Base-by-base conservation (phyloP, 176 grass and related monocot genomes). In the Saccharum officinarum region DNA sequence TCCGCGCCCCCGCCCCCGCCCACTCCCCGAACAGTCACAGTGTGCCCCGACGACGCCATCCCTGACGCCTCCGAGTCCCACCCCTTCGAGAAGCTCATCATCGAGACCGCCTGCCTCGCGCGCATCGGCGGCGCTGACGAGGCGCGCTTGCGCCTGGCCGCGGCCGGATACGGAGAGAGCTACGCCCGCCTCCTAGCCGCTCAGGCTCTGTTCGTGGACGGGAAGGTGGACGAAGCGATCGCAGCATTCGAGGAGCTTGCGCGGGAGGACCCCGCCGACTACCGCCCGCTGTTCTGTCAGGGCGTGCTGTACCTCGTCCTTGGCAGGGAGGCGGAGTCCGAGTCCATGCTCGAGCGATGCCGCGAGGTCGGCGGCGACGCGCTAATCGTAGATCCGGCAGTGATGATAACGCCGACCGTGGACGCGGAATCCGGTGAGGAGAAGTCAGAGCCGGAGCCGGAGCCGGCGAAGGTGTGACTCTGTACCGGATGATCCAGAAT, bases 271-370 rank as follows among this genome's bases (percentile, higher is more conserved):
- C 82, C 91, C 25, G 40, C 76, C 11, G 88, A 97, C 83, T 88
- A 93, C 73, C 83, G 90, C 30, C 88, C 92, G 0, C 81, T 91
- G 28, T 92, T 97, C 83, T 94, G 88, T 75, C 84, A 90, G 52
- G 46, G 76, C 36, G 85, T 95, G 47, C 31, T 97, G 71, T 97
- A 95, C 79, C 83, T 67, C 42, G 34, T 79, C 26, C 39, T 91
- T 55, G 91, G 82, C 67, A 64, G 70, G 82, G 63, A 36, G 40
- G 76, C 67, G 50, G 91, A 97, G 33, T 81, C 87, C 3, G 75
- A 44, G n/a, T 75, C 90, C 34, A 57, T 81, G 62, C 82, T 97
- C 41, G 16, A 47, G 30, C 86, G 88, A 39, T 95, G 86, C 75
- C 87, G 87, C 13, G 60, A 91, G 60, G 7, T 93, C 15, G 83